Base-by-base conservation (phyloP, 805 yeast species). In the Scheffersomyces spartinae region DNA sequence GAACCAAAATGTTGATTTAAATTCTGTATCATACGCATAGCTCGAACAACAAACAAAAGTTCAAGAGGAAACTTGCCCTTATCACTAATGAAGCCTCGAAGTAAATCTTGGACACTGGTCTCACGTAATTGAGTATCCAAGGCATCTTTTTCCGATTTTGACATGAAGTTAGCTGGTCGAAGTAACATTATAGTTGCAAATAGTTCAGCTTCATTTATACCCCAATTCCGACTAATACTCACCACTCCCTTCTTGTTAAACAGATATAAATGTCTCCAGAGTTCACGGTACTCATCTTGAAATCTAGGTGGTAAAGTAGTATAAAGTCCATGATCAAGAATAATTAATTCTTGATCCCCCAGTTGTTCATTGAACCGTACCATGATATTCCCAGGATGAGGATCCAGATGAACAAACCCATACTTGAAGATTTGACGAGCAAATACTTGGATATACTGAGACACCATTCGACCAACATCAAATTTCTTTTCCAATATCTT, bases 341-440 rank as follows among this genome's bases (percentile, higher is more conserved):
- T 54, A 15, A 81, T 84, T 18, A 78, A 50, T 40, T 78, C 71
- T 38, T 68, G 78, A 6, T n/a, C 12, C 7, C 10, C 18, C 6
- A 13, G 7, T 10, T 27, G 30, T 4, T 35, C 33, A 9, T 52
- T 44, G 15, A 44, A 39, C 19, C 85, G 52, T 4, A 74, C 70
- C 28, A 81, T 43, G 35, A 81, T 48, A 43, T 80, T 81, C 5
- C 93, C 93, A 2, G 91, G 91, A 39, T 80, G 93, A 8, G 88
- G 82, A 42, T 77, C 86, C 27, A 81, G 68, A 43, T 77, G 85
- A 10, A 77, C 71, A 17, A 68, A 55, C 5, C 83, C 84, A 67
- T 77, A 77, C 16, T 58, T 49, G 44, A 74, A 78, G 10, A 74
- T 68, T 49, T 72, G 81, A 32, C 64, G 59, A 13, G 73, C 68